Percentiles rank a stretch among this genome's conserved stretches.
phyloP scores from a whole-genome alignment of 2,329 filamentous ascomycete genomes.

The Ophiocordyceps unilateralis region DNA sequence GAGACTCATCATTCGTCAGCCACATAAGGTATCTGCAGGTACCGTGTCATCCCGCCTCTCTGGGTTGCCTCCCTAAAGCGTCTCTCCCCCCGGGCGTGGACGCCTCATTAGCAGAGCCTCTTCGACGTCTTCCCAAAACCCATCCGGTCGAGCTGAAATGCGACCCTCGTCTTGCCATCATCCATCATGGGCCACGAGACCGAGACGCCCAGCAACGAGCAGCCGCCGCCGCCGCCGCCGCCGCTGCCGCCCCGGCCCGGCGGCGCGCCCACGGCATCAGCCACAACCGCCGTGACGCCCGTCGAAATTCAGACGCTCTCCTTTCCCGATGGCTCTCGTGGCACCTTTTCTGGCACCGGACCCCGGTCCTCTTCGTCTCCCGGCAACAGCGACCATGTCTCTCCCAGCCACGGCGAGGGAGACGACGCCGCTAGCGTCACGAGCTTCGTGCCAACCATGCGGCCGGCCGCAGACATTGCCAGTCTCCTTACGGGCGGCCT shows the following conservation, averaged over 20 bases:
- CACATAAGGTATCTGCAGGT: background rate
- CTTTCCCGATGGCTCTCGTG: constrained; percentile 51
- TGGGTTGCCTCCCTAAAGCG: no score
- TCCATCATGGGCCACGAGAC: constrained; percentile 13
- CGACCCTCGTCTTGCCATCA: constrained; percentile 6
- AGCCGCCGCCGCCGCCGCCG: constrained; percentile 38
- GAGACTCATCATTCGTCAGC: background rate
- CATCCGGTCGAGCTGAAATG: constrained; percentile 10
- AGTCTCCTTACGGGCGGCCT: constrained; percentile 63
- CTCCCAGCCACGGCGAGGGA: constrained; percentile 18
- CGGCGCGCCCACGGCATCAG: constrained; percentile 33
- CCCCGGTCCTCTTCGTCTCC: constrained; percentile 19
- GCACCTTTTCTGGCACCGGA: constrained; percentile 35
- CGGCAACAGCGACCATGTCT: constrained; percentile 20
- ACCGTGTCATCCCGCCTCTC: no score
- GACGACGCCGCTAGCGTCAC: constrained; percentile 49
- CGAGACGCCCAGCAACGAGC: constrained; percentile 20
- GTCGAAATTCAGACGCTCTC: constrained; percentile 65
- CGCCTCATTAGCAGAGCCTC: background rate
- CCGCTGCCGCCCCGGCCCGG: constrained; percentile 11
- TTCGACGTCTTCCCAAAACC: background rate
- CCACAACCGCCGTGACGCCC: constrained; percentile 73
- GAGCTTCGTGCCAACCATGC: constrained; percentile 48
- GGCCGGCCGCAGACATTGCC: constrained; percentile 53
- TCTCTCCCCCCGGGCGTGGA: no score